Base-by-base conservation (phyloP, 1,284 basidiomycete species). In the Erythrobasidium hasegawianum region DNA sequence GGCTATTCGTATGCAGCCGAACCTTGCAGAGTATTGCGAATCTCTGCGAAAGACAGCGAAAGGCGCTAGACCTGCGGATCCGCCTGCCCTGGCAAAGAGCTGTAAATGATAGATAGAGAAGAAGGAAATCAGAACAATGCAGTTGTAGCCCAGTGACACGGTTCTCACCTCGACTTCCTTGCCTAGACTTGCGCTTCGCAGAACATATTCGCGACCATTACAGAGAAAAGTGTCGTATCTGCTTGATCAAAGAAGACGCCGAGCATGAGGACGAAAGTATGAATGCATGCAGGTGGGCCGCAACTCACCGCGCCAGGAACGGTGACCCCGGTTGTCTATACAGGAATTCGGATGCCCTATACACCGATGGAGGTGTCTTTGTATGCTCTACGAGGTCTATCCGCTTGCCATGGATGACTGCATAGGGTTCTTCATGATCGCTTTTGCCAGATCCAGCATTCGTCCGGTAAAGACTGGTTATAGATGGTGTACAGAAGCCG, bases 1-100 rank as follows among this genome's bases (percentile, higher is more conserved):
- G 14, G 43, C 16, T 47, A 47, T 47, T n/a, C 43, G 43, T n/a
- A 47, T 47, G 43, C 43, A 18, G n/a, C 43, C 43, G 43, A 18
- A 47, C 14, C 22, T 47, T 5, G 5, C 43, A 5, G 43, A 47
- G 22, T 47, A 24, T 4, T 14, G 16, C 43, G 43, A 47, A 8
- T 47, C 43, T n/a, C 43, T 5, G 8, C 43, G 43, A 24, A 47
- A 47, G n/a, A 47, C 43, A 16, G 43, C 43, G 7, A 47, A 47
- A 47, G 43, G 14, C 8, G 4, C 7, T 8, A 18, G n/a, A 5
- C n/a, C 22, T n/a, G 4, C 22, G 16, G 43, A 47, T 5, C 4
- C 43, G 43, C 16, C n/a, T 14, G 43, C 4, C 16, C 22, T n/a
- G 8, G 43, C 8, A 24, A 47, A 24, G 43, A 47, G 43, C 43